phyloP scores from a whole-genome alignment of 495 filamentous ascomycete species.

The Pseudomonodictys pantanalensis region DNA sequence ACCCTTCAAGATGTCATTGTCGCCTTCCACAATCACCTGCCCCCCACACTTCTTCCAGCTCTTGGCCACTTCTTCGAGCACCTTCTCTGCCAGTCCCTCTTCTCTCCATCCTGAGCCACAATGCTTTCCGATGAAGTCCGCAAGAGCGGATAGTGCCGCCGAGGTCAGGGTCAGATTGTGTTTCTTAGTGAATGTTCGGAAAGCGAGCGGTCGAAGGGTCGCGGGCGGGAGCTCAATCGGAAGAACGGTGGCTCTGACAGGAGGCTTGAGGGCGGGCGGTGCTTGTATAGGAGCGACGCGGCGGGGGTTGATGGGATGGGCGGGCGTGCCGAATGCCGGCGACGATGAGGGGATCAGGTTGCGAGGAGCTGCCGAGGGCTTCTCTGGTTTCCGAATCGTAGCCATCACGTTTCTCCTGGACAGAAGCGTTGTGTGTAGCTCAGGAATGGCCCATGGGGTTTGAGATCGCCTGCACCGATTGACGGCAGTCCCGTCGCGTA shows the following conservation, averaged over 20 bases:
- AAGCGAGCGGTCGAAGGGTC: conserved; percentile 84
- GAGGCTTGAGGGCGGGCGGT: conserved; percentile 51
- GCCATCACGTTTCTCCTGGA: conserved; percentile 19
- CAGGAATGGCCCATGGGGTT: too few species aligned
- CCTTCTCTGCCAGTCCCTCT: conserved; percentile 86
- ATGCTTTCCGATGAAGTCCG: conserved; percentile 84
- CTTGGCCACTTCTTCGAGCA: conserved; percentile 86
- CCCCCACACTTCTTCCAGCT: conserved; percentile 81
- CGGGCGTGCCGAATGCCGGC: conserved; percentile 81
- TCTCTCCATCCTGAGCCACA: conserved; percentile 96
- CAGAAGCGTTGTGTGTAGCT: too few species aligned
- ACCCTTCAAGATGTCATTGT: conserved; percentile 65
- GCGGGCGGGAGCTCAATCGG: conserved; percentile 84
- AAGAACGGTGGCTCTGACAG: conserved; percentile 67
- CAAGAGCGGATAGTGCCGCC: conserved; percentile 75
- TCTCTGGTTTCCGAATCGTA: conserved; percentile 14
- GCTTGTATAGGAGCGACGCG: conserved; percentile 48
- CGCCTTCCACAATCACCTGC: conserved; percentile 82
- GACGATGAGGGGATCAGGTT: conserved; percentile 81
- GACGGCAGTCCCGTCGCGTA: background rate
- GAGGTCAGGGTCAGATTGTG: conserved; percentile 93
- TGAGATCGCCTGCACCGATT: background rate
- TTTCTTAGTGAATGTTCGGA: conserved; percentile 96
- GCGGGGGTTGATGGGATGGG: conserved; percentile 63
- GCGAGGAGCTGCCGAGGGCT: conserved; percentile 23